These are phyloP conservation scores for Poronia punctata DNA, from an alignment of 495 filamentous ascomycete genomes.

Conservation along the genomic window DNA sequence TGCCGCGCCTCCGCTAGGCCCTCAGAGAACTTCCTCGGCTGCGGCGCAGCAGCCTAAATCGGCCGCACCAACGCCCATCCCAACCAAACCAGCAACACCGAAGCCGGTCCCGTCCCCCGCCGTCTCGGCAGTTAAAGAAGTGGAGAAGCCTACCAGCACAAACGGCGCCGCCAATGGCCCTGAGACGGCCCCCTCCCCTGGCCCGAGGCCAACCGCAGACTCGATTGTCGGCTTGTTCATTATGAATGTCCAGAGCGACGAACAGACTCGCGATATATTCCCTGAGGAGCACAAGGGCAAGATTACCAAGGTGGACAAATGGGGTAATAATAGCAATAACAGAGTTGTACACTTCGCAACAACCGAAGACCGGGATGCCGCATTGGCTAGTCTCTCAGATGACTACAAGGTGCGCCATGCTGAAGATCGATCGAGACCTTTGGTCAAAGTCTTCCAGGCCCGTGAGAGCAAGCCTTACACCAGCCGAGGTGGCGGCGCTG, in stretches of 20 bases:
- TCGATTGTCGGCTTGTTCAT: constrained; percentile 75
- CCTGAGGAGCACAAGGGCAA: constrained; percentile 72
- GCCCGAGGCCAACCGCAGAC: constrained; percentile 34
- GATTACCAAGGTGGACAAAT: constrained; percentile 70
- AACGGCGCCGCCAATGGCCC: constrained; percentile 47
- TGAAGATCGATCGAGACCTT: constrained; percentile 63
- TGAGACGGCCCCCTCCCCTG: constrained; percentile 38
- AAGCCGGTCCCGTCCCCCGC: constrained; percentile 33
- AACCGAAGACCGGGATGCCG: constrained; percentile 67
- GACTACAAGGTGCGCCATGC: constrained; percentile 62
- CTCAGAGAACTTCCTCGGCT: constrained; percentile 32
- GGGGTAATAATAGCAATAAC: constrained; percentile 60
- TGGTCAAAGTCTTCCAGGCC: constrained; percentile 72
- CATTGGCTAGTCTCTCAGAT: constrained; percentile 61
- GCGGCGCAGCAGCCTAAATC: constrained; percentile 33
- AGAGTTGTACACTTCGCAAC: constrained; percentile 75
- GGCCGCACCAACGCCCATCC: constrained; percentile 30
- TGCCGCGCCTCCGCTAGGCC: constrained; percentile 20
- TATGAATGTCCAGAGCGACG: constrained; percentile 66
- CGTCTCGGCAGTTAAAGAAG: constrained; percentile 37
- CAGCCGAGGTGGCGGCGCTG: constrained; percentile 52
- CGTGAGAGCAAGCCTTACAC: constrained; percentile 45
- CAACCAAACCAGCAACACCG: constrained; percentile 49
- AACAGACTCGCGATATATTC: constrained; percentile 73
- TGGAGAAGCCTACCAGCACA: constrained; percentile 37